A percentile compares a stretch with the other conserved stretches of the same genome.
Conservation (phyloP, 2,329 filamentous ascomycete genomes). For the Endoconidiophora polonica region DNA sequence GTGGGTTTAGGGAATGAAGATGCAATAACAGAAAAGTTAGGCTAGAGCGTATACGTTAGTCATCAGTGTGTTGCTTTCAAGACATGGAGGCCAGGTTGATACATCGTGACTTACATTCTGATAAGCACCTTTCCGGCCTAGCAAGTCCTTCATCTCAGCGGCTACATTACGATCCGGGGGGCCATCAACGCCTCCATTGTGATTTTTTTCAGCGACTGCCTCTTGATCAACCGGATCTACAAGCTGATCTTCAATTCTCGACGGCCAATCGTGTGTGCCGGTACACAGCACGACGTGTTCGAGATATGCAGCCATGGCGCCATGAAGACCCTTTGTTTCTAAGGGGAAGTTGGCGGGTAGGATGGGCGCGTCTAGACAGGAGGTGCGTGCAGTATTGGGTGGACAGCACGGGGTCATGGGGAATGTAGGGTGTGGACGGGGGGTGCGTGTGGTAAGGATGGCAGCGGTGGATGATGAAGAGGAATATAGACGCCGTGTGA, state of each 20-base stretch:
- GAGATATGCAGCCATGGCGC: slow-evolving; percentile 52
- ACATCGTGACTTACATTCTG: slow-evolving; percentile 38
- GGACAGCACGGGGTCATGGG: slow-evolving; percentile 5
- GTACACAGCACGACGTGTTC: slow-evolving; percentile 77
- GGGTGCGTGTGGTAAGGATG: neutral
- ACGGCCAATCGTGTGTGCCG: slow-evolving; percentile 64
- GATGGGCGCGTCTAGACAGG: slow-evolving; percentile 48
- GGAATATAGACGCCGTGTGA: neutral
- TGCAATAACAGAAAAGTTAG: slow-evolving; percentile 64
- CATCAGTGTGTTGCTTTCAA: neutral
- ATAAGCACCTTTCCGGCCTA: slow-evolving; percentile 49
- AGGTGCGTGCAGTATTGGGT: neutral
- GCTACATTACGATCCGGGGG: slow-evolving; percentile 33
- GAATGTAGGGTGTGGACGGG: neutral
- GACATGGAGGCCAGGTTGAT: neutral
- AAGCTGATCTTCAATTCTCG: slow-evolving; percentile 54
- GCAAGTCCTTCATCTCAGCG: slow-evolving; percentile 52
- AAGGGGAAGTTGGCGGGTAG: slow-evolving; percentile 56
- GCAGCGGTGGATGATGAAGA: neutral
- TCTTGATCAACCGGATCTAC: slow-evolving; percentile 19
- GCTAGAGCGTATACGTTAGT: slow-evolving; percentile 31
- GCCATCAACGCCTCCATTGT: neutral
- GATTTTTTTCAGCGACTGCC: neutral
- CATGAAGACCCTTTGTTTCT: slow-evolving; percentile 35
- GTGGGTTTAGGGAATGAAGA: slow-evolving; percentile 44